phyloP scores from a whole-genome alignment of 1,139 yeast species.

The Scheffersomyces quercinus region DNA sequence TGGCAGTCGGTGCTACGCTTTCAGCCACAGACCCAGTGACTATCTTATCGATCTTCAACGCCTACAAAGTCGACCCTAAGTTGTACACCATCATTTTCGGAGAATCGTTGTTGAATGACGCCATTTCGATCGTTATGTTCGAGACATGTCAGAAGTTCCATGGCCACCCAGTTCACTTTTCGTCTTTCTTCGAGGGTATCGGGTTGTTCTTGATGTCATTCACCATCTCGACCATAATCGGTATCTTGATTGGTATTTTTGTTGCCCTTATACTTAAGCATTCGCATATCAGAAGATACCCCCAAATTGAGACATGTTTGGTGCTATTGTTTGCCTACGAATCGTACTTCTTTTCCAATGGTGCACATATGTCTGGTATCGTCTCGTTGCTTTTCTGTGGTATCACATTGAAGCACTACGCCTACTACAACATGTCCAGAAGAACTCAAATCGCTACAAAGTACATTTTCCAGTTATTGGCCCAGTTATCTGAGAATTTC shows the following conservation, averaged over 20 bases:
- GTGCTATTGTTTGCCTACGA: constrained; percentile 91
- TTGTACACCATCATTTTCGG: constrained; percentile 96
- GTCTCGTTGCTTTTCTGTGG: constrained; percentile 95
- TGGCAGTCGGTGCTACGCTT: constrained; percentile 95
- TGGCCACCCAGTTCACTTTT: constrained; percentile 72
- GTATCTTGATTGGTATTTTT: constrained; percentile 80
- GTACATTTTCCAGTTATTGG: constrained; percentile 88
- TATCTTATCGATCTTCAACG: constrained; percentile 91
- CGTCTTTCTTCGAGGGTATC: constrained; percentile 87
- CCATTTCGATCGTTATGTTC: constrained; percentile 98
- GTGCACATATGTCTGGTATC: constrained; percentile 99
- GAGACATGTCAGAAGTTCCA: constrained; percentile 97
- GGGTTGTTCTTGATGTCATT: constrained; percentile 93
- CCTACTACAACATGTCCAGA: constrained; percentile 95
- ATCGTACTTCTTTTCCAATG: constrained; percentile 95
- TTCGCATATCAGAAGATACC: constrained; percentile 88
- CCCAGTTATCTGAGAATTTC: constrained; percentile 94
- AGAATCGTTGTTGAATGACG: constrained; percentile 92
- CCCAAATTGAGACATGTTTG: constrained; percentile 93
- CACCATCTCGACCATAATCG: constrained; percentile 89
- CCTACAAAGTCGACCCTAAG: constrained; percentile 97
- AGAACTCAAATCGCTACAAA: constrained; percentile 96
- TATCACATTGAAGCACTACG: constrained; percentile 93
- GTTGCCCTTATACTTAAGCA: constrained; percentile 91
- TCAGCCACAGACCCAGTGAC: constrained; percentile 99